These are phyloP conservation scores for Brachypodium distachyon DNA, from an alignment of 202 grass and related monocot genomes.

Conservation along the genomic window DNA sequence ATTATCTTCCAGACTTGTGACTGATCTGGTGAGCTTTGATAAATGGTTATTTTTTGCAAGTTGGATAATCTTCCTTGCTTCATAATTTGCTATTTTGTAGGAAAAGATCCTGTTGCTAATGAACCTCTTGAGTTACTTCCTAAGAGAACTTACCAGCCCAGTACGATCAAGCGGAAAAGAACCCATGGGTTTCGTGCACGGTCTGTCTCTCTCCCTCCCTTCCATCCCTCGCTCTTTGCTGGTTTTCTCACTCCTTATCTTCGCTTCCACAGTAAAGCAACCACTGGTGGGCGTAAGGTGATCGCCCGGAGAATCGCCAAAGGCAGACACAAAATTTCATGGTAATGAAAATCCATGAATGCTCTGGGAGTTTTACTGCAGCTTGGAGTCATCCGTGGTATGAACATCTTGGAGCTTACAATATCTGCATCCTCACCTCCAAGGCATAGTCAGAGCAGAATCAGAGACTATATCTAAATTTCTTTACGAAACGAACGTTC, in stretches of 20 bases:
- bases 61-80: neutral
- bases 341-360: constrained; percentile 13
- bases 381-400: neutral
- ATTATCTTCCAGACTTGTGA: neutral
- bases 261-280: constrained; percentile 52
- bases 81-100: constrained; percentile 33
- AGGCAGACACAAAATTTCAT: constrained; percentile 78
- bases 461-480: neutral
- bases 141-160: constrained; percentile 97
- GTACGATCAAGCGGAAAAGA: constrained; percentile 85
- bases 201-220: constrained; percentile 25
- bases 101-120: constrained; percentile 53
- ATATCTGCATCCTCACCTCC: neutral
- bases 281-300: constrained; percentile 77
- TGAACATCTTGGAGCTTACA: neutral
- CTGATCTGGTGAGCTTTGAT: neutral
- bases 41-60: constrained; percentile 6
- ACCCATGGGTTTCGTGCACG: constrained; percentile 86
- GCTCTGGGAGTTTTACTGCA: neutral
- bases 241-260: neutral
- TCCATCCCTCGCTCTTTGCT: neutral
- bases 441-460: neutral
- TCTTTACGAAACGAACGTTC: neutral
- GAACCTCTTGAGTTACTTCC: constrained; percentile 65
- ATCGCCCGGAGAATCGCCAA: constrained; percentile 87